Conservation (phyloP, 257 asterid species). For the Haberlea rhodopensis region DNA sequence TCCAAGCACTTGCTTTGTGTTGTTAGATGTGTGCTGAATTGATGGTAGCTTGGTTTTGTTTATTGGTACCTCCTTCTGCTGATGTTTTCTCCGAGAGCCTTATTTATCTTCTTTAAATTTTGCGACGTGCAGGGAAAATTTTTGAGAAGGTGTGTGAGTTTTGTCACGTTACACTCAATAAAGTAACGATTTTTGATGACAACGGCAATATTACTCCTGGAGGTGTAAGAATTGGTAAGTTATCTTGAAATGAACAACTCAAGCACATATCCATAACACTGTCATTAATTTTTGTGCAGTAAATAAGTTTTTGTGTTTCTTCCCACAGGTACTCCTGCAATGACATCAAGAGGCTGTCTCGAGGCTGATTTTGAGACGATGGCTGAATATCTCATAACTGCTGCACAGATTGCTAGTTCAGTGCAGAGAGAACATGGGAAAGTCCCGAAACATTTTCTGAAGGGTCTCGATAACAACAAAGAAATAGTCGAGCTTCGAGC, state of each 20-base stretch:
- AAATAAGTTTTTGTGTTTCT: slow-evolving; percentile 10
- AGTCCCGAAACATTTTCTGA: slow-evolving; percentile 51
- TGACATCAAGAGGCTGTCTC: slow-evolving; percentile 83
- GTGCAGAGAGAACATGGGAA: slow-evolving; percentile 73
- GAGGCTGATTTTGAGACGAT: slow-evolving; percentile 72
- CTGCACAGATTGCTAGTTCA: slow-evolving; percentile 59
- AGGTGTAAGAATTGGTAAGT: slow-evolving; percentile 79
- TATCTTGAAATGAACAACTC: slow-evolving; percentile 10
- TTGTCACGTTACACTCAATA: slow-evolving; percentile 75
- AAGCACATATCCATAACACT: not conserved
- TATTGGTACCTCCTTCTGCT: slow-evolving; percentile 2
- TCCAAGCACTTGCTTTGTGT: not conserved
- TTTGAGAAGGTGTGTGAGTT: slow-evolving; percentile 81
- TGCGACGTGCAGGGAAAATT: slow-evolving; percentile 50
- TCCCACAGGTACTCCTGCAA: slow-evolving; percentile 75
- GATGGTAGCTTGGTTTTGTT: slow-evolving; percentile 8
- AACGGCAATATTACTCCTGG: slow-evolving; percentile 71
- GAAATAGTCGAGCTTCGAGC: slow-evolving; percentile 55
- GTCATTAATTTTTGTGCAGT: not conserved
- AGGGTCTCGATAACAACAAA: slow-evolving; percentile 69
- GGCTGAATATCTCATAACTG: slow-evolving; percentile 70
- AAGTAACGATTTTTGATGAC: slow-evolving; percentile 71
- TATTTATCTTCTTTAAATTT: slow-evolving; percentile 15
- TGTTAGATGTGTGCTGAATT: not conserved
- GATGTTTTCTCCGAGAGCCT: slow-evolving; percentile 1